Evolutionary conservation across 345 rosid species (phyloP), one percentile per base, ranked within the genome.

Genomic region (Turnera subulata): DNA sequence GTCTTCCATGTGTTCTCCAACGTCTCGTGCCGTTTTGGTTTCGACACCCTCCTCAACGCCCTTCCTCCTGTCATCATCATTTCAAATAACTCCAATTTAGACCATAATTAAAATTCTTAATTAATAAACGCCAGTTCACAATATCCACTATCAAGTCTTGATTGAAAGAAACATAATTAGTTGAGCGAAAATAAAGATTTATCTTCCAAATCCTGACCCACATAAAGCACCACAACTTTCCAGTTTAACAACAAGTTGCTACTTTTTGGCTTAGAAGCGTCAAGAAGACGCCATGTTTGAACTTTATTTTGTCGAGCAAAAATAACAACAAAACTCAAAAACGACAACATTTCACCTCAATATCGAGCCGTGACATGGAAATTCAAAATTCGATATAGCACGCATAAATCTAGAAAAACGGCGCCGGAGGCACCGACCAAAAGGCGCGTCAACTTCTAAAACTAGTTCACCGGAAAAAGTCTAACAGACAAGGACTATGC

Each of bases 1-100:
- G 59, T 58, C 74, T 79, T 86, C 96, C 95, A 84, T 46, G 95
- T 86, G 67, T 68, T 80, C 80, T 89, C 95, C 24, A 89, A 44
- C 54, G 95, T 84, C 59, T 89, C 94, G 6, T 82, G 71, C 46
- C 79, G 71, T 50, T 62, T 80, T 4, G 78, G 79, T 65, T 60
- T 82, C 35, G 75, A 59, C 48, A 83, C 63, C 48, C 83, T 84
- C 64, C 71, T 65, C 70, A 85, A 66, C 51, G 81, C 79, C 67
- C 71, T 72, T 1, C 78, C 73, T 8, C 78, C 69, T 71, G 63
- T 11, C 46, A n/a, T n/a, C n/a, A n/a, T n/a, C n/a, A n/a, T n/a
- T n/a, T n/a, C n/a, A n/a, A n/a, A n/a, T n/a, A n/a, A n/a, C n/a
- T 29, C 35, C 35, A 29, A 29, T 8, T 4, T 8, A 29, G 8